These are phyloP conservation scores for Kodamaea neixiangensis DNA, from an alignment of 805 yeast species.

Conservation along the genomic window DNA sequence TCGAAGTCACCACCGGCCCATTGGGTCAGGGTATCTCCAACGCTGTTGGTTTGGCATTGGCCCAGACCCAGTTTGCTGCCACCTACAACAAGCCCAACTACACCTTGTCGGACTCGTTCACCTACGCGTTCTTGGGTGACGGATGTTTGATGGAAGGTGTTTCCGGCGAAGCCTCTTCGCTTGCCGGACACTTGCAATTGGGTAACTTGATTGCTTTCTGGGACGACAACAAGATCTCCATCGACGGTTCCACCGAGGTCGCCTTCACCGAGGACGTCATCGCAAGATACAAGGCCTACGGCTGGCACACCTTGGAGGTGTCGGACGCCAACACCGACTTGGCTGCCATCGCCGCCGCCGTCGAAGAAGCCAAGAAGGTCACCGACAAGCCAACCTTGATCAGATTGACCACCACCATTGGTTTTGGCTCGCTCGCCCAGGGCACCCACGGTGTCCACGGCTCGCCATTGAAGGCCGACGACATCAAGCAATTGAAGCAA, in stretches of 20 bases:
- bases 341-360: conserved; percentile 68
- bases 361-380: conserved; percentile 77
- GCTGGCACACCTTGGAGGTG: conserved; percentile 86
- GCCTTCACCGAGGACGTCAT: conserved; percentile 93
- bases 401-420: conserved; percentile 87
- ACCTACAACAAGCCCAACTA: conserved; percentile 87
- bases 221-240: conserved; percentile 96
- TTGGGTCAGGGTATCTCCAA: conserved; percentile 97
- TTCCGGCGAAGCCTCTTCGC: conserved; percentile 87
- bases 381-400: conserved; percentile 86
- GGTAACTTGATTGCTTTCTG: conserved; percentile 92
- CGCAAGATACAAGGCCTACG: conserved; percentile 85
- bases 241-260: conserved; percentile 87
- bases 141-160: conserved; percentile 99
- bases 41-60: conserved; percentile 96
- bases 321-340: conserved; percentile 80
- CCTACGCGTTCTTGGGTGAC: conserved; percentile 87
- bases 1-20: conserved; percentile 98
- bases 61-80: conserved; percentile 89
- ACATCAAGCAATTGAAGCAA: conserved; percentile 80
- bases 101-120: conserved; percentile 70
- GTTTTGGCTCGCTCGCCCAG: conserved; percentile 81
- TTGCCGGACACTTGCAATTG: conserved; percentile 95
- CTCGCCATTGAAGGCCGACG: conserved; percentile 92
- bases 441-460: conserved; percentile 97